Evolutionary conservation across 495 filamentous ascomycete species (phyloP), one percentile per base, ranked within the genome.

Genomic region (Neurospora sp.): DNA sequence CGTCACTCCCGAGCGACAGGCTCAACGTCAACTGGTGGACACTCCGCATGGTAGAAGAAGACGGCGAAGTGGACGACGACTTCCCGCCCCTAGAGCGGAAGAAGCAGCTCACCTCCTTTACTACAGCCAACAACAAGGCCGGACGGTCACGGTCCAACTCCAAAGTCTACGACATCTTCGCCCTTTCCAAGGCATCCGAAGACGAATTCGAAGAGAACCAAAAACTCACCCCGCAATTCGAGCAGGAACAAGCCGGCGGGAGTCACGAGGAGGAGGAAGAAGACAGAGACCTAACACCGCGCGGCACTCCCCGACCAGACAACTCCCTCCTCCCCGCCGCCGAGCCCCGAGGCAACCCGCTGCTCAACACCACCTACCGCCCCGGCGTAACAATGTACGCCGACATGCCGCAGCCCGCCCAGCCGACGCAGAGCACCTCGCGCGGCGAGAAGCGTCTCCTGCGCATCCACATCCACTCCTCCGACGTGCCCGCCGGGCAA

Each of bases 161-260:
- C 35, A 94, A 92, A 74, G 89, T 93, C 3, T 97, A 93, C 80
- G 96, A 98, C 76, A 94, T 98, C 74, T 98, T 99, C 81, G 96
- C 92, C 11, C 84, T 99, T 4, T 92, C 94, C 3, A 89, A 93
- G 78, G 96, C 96, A 2, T 91, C 91, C 0, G 86, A 92, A 66
- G 85, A 87, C 7, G 92, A 94, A 73, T 93, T 92, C 77, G 85
- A 89, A 70, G 92, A 96, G 59, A 94, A 96, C 76, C 88, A 94
- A 78, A 85, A 83, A 40, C 78, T 90, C 14, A 96, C 93, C 5
- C 94, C 94, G 0, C 86, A 91, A 71, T 90, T 88, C 75, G 90
- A 88, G 69, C 85, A 89, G 73, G 87, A 90, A 71, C 79, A 87
- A 11, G 83, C 82, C 12, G 81, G 85, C 27, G 86, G 20, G 4